phyloP scores from a whole-genome alignment of 2,329 filamentous ascomycete species.

The Didymella exigua region DNA sequence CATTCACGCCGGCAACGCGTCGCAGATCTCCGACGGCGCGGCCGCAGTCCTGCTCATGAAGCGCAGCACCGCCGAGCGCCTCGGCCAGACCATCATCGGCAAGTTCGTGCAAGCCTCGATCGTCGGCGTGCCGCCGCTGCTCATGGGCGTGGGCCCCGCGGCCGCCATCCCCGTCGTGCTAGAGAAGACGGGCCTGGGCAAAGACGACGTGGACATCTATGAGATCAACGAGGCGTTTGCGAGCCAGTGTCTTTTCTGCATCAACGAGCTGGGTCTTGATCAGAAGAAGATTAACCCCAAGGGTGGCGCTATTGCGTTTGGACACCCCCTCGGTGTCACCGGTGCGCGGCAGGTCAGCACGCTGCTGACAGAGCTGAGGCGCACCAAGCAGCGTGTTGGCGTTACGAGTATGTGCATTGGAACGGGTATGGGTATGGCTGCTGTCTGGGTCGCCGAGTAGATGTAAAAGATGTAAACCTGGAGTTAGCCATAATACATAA shows the following conservation, averaged over 20 bases:
- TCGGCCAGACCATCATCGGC: slow-evolving; percentile 87
- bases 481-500: background rate
- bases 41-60: slow-evolving; percentile 96
- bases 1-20: slow-evolving; percentile 96
- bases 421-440: slow-evolving; percentile 95
- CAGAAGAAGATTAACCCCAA: slow-evolving; percentile 93
- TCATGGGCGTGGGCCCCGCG: slow-evolving; percentile 96
- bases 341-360: slow-evolving; percentile 94
- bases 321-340: slow-evolving; percentile 92
- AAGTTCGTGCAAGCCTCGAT: slow-evolving; percentile 88
- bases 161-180: slow-evolving; percentile 94
- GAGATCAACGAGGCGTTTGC: slow-evolving; percentile 99
- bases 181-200: slow-evolving; percentile 81
- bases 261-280: slow-evolving; percentile 83
- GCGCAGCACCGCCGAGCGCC: slow-evolving; percentile 83
- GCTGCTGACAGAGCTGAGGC: slow-evolving; percentile 84
- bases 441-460: slow-evolving; percentile 93
- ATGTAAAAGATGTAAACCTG: background rate
- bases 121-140: slow-evolving; percentile 86
- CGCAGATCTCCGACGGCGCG: slow-evolving; percentile 90
- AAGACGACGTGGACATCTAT: slow-evolving; percentile 89
- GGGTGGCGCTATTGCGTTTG: slow-evolving; percentile 94
- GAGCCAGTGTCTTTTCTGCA: slow-evolving; percentile 91
- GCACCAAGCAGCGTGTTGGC: slow-evolving; percentile 83
- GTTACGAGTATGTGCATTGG: slow-evolving; percentile 96